Base-by-base conservation (phyloP, 768 basidiomycete species). In the Amanita muscaria region DNA sequence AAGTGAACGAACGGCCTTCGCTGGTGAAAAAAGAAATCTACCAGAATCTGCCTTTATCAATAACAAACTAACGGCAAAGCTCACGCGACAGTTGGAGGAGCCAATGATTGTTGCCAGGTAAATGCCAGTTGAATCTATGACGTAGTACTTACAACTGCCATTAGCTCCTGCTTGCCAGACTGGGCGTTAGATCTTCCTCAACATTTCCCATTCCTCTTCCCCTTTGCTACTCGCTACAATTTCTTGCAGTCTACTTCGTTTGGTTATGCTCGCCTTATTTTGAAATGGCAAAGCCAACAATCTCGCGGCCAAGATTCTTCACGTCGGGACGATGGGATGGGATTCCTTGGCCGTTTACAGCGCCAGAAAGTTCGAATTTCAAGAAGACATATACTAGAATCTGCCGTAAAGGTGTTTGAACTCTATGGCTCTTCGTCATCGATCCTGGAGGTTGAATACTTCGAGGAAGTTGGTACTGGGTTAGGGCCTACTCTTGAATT, bases 61-160 rank as follows among this genome's bases (percentile, higher is more conserved):
- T 61, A 97, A 96, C 67, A 99, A 99, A 63, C 68, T 99, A 21
- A 91, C 91, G 2, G 96, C 96, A 8, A 99, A 99, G 63, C 74
- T 99, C n/a, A 91, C 90, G 10, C 77, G 96, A 27, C 96, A 98
- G 59, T 62, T 99, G 33, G 96, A 99, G 55, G 96, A 99, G 59
- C 89, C 91, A 0, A 96, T 98, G 91, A 96, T 99, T 51, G 92
- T 99, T 34, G 96, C 94, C 1, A 93, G 90, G 91, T 90, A 53
- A 50, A 59, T 42, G 24, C 1, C 7, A 35, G 4, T 24, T 27
- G 19, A 14, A 11, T 8, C 6, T 12, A 34, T 12, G 5, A 37
- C 12, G 1, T 30, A 5, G 43, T 18, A 21, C 25, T 36, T 23
- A 25, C n/a, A 27, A 10, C 15, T 3, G 5, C 18, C 23, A 25